Base-by-base conservation (phyloP, 108 stramenopile genomes). In the Nannochloropsis salina region DNA sequence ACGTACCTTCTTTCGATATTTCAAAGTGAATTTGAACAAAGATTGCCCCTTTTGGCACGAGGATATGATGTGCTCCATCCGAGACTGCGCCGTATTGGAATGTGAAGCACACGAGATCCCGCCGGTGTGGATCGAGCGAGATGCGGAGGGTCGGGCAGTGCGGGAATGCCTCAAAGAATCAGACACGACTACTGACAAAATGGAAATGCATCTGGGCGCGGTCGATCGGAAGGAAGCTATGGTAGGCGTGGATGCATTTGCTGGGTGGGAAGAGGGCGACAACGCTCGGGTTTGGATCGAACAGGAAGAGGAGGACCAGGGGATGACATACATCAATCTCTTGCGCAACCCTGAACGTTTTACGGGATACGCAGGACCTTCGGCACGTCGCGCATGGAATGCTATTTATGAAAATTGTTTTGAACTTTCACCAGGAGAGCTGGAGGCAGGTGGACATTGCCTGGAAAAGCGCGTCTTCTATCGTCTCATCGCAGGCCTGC, bases 31-130 rank as follows among this genome's bases (percentile, higher is more conserved):
- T 45, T 86, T 91, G 15, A 88, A 89, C n/a, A 86, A 89, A 88
- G 83, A 47, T 15, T 91, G 91, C 86, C 91, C 90, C 41, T 91
- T 91, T 90, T 91, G 91, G 91, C 85, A 91, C 22, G 90, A 90
- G 43, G 91, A 91, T 31, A 88, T 88, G 15, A 85, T 89, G 86
- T 91, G 91, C 89, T 80, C 81, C 80, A 47, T 87, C 42, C 41
- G 74, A 10, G 91, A 86, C 83, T 91, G 91, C 61, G 31, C 87
- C 11, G 88, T 91, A 31, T 86, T 88, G 82, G 89, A 87, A 80
- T 91, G 91, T 86, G 86, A 86, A 41, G 85, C 87, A 21, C 86
- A 90, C 8, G 90, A 90, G 42, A 86, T 90, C 41, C 90, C 89
- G 8, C 85, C 85, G 47, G 85, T 80, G 31, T 90, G 90, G 90